Evolutionary conservation across 2,329 filamentous ascomycete species (phyloP).

Genomic region (Sclerotinia glacialis): DNA sequence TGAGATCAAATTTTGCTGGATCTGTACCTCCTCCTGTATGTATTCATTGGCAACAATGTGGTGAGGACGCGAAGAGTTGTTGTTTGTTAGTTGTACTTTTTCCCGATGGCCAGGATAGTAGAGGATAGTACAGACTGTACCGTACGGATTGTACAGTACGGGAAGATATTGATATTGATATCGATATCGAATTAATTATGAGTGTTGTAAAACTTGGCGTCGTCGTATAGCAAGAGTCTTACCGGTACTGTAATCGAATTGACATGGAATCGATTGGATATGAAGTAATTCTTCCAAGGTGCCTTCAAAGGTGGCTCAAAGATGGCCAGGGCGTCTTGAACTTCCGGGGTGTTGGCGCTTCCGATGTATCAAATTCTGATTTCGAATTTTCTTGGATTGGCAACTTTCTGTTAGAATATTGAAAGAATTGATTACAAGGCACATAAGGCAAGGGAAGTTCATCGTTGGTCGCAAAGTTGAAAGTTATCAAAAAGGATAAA

Average conservation of each 20-base stretch:
- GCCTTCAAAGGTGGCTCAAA: neutral
- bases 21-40: neutral
- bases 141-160: neutral
- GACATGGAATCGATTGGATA: slow-evolving; percentile 12
- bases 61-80: neutral
- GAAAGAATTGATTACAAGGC: neutral
- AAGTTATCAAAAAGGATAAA: neutral
- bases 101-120: neutral
- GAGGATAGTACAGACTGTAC: neutral
- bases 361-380: neutral
- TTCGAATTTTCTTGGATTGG: neutral
- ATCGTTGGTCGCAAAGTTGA: slow-evolving; percentile 9
- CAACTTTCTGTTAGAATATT: neutral
- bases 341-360: slow-evolving; percentile 14
- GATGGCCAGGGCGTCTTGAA: slow-evolving; percentile 16
- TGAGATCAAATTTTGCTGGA: neutral
- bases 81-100: neutral
- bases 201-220: neutral
- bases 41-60: neutral
- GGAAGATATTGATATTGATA: neutral
- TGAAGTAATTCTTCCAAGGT: neutral
- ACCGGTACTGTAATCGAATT: neutral
- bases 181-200: neutral
- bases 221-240: neutral
- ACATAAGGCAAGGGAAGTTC: slow-evolving; percentile 1